A percentile compares a stretch with the other conserved stretches of the same genome.
phyloP scores from a whole-genome alignment of 495 filamentous ascomycete species.

The Sabuloglossum arenarium region DNA sequence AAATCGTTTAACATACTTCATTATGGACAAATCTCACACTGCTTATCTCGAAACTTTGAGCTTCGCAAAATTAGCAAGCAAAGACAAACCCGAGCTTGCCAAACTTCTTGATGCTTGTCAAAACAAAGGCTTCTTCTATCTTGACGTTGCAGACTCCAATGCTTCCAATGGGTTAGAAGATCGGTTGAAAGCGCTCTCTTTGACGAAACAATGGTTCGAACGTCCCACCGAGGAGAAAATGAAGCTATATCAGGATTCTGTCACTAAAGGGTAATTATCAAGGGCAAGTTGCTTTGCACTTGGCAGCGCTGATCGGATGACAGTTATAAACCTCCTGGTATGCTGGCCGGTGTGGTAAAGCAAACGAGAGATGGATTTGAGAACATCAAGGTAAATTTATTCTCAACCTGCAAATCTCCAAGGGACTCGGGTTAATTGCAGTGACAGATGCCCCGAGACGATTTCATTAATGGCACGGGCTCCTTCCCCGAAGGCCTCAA shows the following conservation, averaged over 20 bases:
- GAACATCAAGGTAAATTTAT: constrained; percentile 26
- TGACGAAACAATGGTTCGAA: constrained; percentile 30
- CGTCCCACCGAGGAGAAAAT: constrained; percentile 26
- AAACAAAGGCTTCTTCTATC: constrained; percentile 33
- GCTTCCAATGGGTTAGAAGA: constrained; percentile 23
- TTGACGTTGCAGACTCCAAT: constrained; percentile 20
- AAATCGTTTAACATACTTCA: too few relatives aligned
- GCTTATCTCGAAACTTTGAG: too few relatives aligned
- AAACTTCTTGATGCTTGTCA: constrained; percentile 24
- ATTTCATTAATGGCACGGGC: constrained; percentile 12
- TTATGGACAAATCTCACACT: too few relatives aligned
- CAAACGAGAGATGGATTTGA: constrained; percentile 32
- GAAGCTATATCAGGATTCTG: constrained; percentile 8
- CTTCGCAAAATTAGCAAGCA: too few relatives aligned
- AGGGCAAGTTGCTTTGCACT: not conserved
- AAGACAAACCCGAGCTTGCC: constrained; percentile 8
- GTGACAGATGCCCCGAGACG: constrained; percentile 12
- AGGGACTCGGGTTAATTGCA: not conserved
- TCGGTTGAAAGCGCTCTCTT: constrained; percentile 26
- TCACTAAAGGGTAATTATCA: not conserved
- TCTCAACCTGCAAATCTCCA: not conserved
- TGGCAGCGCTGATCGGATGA: constrained; percentile 1
- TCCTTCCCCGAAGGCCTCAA: constrained; percentile 25
- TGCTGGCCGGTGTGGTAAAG: constrained; percentile 24
- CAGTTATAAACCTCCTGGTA: constrained; percentile 29